Base-by-base conservation (phyloP, 2,329 filamentous ascomycete species). In the Monosporascus cannonballus region DNA sequence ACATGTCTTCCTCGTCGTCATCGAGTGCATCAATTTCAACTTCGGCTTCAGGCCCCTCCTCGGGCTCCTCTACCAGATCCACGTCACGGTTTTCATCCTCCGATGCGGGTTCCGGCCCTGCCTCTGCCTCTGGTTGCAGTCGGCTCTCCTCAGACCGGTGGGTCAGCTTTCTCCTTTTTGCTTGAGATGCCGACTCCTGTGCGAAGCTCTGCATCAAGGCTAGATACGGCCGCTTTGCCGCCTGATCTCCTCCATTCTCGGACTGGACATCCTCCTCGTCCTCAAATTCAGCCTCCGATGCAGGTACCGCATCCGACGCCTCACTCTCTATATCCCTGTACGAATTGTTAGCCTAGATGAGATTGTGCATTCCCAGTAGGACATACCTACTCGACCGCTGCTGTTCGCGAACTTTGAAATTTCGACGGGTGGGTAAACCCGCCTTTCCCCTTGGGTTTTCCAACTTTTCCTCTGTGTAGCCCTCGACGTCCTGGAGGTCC, bases 161-260 rank as follows among this genome's bases (percentile, higher is more conserved):
- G 24, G 76, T 74, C 8, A 85, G 57, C 61, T 85, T 86, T 52
- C 82, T 74, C 64, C 80, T 74, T 63, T 86, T 86, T 1, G 77
- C 69, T 42, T 72, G 75, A 2, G 74, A 76, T 3, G 64, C 69
- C 22, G 68, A 63, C 3, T 73, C 70, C 25, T 78, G 74, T 3
- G 74, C 71, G 48, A 86, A 70, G 53, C 78, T 84, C 61, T 84
- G 76, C 61, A 86, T 71, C 6, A 86, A 71, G 7, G 79, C 72
- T 68, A 78, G 71, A 57, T 86, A 86, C 3, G 83, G 77, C 30
- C 74, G 73, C 25, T 72, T 68, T 25, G 72, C 61, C 5, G 65
- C 44, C 41, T 65, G 56, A n/a, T 69, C 63, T 24, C 62, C 62
- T 51, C 73, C 71, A 39, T 69, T 68, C 20, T 76, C 73, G 47